A percentile compares a stretch with the other conserved stretches of the same genome.
Conservation (phyloP, 1,284 basidiomycete species). For the Rhodofomes roseus region DNA sequence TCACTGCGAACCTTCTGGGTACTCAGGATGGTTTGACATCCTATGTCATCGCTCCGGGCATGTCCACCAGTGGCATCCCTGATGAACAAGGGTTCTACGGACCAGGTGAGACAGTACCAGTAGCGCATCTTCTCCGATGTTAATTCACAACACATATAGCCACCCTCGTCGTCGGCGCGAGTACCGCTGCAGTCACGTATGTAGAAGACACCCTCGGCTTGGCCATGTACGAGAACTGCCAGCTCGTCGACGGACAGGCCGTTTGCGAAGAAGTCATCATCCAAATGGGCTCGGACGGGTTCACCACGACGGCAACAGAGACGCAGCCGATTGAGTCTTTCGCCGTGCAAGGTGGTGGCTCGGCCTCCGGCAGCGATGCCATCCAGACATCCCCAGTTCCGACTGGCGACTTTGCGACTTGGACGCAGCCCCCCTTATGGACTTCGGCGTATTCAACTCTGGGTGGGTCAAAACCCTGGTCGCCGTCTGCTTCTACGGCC, state of each 20-base stretch:
- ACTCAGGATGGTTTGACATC: conserved; percentile 36
- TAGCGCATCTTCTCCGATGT: background rate
- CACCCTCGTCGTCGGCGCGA: conserved; percentile 26
- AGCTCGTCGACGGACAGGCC: conserved; percentile 19
- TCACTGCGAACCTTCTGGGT: conserved; percentile 38
- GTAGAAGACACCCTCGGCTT: conserved; percentile 11
- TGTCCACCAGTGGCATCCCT: conserved; percentile 27
- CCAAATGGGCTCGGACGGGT: background rate
- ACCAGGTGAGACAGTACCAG: conserved; percentile 31
- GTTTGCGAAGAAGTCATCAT: conserved; percentile 20
- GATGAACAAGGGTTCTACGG: conserved; percentile 31
- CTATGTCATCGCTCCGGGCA: conserved; percentile 36
- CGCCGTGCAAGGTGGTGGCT: conserved; percentile 19
- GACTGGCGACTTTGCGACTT: background rate
- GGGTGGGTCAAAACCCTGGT: background rate
- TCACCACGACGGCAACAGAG: conserved; percentile 4
- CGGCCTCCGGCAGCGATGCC: background rate
- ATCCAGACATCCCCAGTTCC: background rate
- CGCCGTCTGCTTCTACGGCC: background rate
- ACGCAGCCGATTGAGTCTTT: conserved; percentile 22
- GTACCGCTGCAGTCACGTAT: conserved; percentile 22
- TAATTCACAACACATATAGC: too few relatives aligned
- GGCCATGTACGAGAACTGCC: conserved; percentile 22
- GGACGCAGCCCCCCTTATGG: background rate
- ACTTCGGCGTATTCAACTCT: background rate